Evolutionary conservation across 2,329 filamentous ascomycete species (phyloP).

Genomic region (Zopfia rhizophila): DNA sequence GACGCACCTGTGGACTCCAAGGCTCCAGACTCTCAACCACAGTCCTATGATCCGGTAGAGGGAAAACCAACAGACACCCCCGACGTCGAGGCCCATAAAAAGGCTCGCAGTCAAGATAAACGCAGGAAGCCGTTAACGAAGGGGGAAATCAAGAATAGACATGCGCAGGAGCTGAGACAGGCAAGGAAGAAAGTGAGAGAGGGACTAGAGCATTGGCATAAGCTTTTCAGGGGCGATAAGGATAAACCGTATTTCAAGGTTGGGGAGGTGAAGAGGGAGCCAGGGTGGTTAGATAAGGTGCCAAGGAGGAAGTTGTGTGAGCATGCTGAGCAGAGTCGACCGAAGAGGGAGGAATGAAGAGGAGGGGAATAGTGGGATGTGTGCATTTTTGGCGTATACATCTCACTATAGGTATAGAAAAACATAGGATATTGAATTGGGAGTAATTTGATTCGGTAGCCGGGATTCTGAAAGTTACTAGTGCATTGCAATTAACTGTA

Average conservation of each 20-base stretch:
- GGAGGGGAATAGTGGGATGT: constrained; percentile 6
- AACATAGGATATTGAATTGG: too few species aligned
- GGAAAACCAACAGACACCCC: constrained; percentile 42
- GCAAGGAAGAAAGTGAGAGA: constrained; percentile 74
- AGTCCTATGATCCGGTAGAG: constrained; percentile 24
- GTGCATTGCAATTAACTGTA: too few species aligned
- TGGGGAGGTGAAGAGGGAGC: constrained; percentile 74
- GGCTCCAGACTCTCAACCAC: constrained; percentile 29
- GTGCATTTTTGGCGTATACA: too few species aligned
- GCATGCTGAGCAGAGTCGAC: constrained; percentile 72
- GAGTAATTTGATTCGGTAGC: too few species aligned
- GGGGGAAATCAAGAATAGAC: constrained; percentile 59
- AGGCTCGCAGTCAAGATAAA: constrained; percentile 31
- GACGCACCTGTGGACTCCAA: constrained; percentile 61
- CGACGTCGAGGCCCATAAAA: constrained; percentile 37
- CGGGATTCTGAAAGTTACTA: too few species aligned
- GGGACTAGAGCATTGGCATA: constrained; percentile 81
- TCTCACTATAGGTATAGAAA: too few species aligned
- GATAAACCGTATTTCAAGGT: constrained; percentile 84
- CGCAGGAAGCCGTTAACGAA: constrained; percentile 29
- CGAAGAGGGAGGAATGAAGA: constrained; percentile 57
- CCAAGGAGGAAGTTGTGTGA: constrained; percentile 75
- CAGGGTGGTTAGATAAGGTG: constrained; percentile 68
- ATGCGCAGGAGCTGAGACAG: constrained; percentile 70
- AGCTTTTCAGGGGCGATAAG: constrained; percentile 76